Percentiles rank a stretch among this genome's conserved stretches.
These are phyloP conservation scores for Pholiota adiposa DNA, from an alignment of 1,284 basidiomycete genomes.

Conservation along the genomic window DNA sequence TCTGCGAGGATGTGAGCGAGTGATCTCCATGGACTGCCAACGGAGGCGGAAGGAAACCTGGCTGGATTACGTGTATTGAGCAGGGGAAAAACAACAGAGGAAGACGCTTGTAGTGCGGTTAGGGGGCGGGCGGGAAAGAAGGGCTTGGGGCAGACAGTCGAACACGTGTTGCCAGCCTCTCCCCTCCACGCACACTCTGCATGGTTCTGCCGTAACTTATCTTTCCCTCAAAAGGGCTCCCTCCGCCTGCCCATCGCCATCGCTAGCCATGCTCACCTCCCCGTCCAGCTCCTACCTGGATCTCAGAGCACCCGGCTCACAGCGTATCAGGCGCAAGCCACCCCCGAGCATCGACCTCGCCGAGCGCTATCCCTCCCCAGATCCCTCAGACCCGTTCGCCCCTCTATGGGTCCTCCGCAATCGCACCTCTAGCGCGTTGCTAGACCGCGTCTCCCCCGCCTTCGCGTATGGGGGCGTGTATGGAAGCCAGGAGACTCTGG, in stretches of 20 bases:
- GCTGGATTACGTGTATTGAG: neutral
- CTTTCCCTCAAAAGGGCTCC: neutral
- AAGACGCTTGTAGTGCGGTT: constrained; percentile 1
- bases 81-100: neutral
- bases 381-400: constrained; percentile 58
- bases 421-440: constrained; percentile 33
- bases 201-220: neutral
- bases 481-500: constrained; percentile 20
- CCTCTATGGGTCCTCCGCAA: constrained; percentile 54
- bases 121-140: neutral
- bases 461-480: constrained; percentile 8
- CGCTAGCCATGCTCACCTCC: constrained; percentile 12
- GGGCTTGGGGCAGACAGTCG: neutral
- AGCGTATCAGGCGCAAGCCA: constrained; percentile 51
- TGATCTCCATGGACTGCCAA: neutral
- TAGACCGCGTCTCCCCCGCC: constrained; percentile 1
- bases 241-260: neutral
- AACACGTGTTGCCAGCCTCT: constrained; percentile 5
- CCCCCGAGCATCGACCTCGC: constrained; percentile 46
- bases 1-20: neutral
- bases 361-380: constrained; percentile 53
- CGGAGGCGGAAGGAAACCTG: neutral
- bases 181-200: neutral
- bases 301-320: constrained; percentile 12
- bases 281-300: constrained; percentile 22